These are phyloP conservation scores for Betula pendula DNA, from an alignment of 306 rosid genomes.

Conservation along the genomic window DNA sequence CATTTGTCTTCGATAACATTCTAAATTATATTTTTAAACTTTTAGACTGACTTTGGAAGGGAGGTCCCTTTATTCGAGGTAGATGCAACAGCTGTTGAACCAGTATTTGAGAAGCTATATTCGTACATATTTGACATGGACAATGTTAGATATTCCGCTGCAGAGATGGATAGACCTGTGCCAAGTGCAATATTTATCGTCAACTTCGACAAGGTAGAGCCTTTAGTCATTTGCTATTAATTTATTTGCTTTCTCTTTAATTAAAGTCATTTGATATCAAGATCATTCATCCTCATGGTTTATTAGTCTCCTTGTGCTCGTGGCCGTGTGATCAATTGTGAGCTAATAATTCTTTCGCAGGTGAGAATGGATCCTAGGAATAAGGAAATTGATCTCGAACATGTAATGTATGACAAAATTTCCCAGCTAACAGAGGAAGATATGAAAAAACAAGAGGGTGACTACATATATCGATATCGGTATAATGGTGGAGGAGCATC, in stretches of 20 bases:
- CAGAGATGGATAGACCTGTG: conserved; percentile 60
- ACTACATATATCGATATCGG: conserved; percentile 85
- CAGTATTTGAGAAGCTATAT: conserved; percentile 76
- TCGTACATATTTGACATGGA: conserved; percentile 74
- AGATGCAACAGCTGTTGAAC: conserved; percentile 85
- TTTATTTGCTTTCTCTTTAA: conserved; percentile 17
- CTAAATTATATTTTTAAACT: conserved; percentile 23
- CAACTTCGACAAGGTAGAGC: conserved; percentile 89
- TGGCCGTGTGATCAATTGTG: background rate
- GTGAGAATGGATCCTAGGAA: conserved; percentile 90
- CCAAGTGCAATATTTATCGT: conserved; percentile 80
- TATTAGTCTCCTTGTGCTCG: conserved; percentile 9
- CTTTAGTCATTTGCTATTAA: conserved; percentile 11
- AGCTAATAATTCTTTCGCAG: conserved; percentile 40
- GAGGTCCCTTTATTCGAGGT: conserved; percentile 87
- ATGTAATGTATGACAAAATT: conserved; percentile 68
- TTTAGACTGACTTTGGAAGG: conserved; percentile 85
- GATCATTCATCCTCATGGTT: conserved; percentile 23
- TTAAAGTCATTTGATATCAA: conserved; percentile 14
- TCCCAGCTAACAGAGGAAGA: conserved; percentile 72
- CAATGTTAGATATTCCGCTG: conserved; percentile 42
- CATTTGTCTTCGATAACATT: conserved; percentile 11
- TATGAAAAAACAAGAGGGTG: conserved; percentile 81
- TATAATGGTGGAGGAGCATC: conserved; percentile 97
- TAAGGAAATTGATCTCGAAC: conserved; percentile 68